phyloP scores from a whole-genome alignment of 2,329 filamentous ascomycete genomes.

The Verticillium tricorpus region DNA sequence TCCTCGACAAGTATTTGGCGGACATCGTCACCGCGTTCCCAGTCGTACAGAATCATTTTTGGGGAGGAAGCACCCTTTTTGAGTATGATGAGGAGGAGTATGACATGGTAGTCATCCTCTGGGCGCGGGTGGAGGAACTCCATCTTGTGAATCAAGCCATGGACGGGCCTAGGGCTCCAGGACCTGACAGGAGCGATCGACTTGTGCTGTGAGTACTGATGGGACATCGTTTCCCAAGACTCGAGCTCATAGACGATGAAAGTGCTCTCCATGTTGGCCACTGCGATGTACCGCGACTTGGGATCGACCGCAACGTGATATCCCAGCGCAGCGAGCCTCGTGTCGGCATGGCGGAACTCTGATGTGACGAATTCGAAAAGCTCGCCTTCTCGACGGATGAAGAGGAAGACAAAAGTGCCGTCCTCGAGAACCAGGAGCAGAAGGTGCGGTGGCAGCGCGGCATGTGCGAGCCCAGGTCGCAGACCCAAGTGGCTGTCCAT shows the following conservation, averaged over 20 bases:
- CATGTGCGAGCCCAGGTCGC: background rate
- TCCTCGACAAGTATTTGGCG: slow-evolving; percentile 38
- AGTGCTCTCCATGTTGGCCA: slow-evolving; percentile 64
- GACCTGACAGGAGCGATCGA: slow-evolving; percentile 55
- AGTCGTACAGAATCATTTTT: slow-evolving; percentile 54
- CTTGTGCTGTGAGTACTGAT: slow-evolving; percentile 40
- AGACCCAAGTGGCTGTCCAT: slow-evolving; percentile 24
- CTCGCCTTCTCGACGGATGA: slow-evolving; percentile 46
- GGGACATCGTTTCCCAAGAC: slow-evolving; percentile 44
- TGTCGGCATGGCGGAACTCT: slow-evolving; percentile 51
- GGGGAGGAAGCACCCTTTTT: slow-evolving; percentile 39
- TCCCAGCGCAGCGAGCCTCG: slow-evolving; percentile 52
- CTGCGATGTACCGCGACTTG: slow-evolving; percentile 61
- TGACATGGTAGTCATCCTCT: slow-evolving; percentile 64
- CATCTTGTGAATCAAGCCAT: slow-evolving; percentile 78
- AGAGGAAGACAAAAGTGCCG: slow-evolving; percentile 73
- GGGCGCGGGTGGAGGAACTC: slow-evolving; percentile 74
- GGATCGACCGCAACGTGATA: slow-evolving; percentile 75
- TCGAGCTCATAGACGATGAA: slow-evolving; percentile 71
- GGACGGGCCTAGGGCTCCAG: slow-evolving; percentile 40
- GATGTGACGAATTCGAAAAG: slow-evolving; percentile 56
- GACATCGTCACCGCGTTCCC: slow-evolving; percentile 50
- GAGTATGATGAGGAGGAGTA: slow-evolving; percentile 65
- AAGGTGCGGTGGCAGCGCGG: slow-evolving; percentile 66
- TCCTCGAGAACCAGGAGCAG: slow-evolving; percentile 72